Evolutionary conservation across 495 filamentous ascomycete genomes (phyloP), one percentile per base, ranked within the genome.

Genomic region (Thermothielavioides terrestris): DNA sequence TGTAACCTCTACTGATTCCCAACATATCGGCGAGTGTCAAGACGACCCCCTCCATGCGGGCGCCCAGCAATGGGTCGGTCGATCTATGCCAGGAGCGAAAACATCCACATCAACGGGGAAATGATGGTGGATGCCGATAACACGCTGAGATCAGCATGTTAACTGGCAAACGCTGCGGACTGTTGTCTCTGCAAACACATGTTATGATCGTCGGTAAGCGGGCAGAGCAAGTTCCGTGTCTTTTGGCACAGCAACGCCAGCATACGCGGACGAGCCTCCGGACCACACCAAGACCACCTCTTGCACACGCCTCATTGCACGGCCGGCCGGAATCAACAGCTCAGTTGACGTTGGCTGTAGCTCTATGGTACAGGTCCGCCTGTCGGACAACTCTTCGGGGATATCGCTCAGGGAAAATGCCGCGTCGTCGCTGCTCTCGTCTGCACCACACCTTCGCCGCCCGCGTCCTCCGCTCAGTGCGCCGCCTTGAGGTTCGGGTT

Each of bases 401-500:
- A 42, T 23, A 49, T 52, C 55, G 52, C 22, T 53, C 51, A 50
- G 45, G 22, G 42, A 51, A n/a, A 58, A 53, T 46, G 52, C 48
- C 41, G 51, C 49, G 51, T 41, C 35, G 48, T 53, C 35, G 37
- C 11, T 45, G 39, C 52, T 46, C 31, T 58, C 55, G 50, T 54
- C 43, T 56, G 32, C 53, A 42, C 35, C 37, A 42, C 50, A 35
- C 42, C 53, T 26, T 31, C 51, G 12, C 37, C 46, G 35, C 27
- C 45, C 23, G 18, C 22, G 37, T 37, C 35, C 18, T 26, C 52
- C 47, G 52, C 42, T 56, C 67, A 69, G 60, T 70, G 65, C 40
- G 63, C 62, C 61, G 77, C 75, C 77, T 84, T 84, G 32, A 72
- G 69, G 64, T 79, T 74, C 59, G 84, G 86, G 79, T 95, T 95